Evolutionary conservation across 371 early-diverging fungal species (phyloP).

Genomic region (Rhizopus microsporus): DNA sequence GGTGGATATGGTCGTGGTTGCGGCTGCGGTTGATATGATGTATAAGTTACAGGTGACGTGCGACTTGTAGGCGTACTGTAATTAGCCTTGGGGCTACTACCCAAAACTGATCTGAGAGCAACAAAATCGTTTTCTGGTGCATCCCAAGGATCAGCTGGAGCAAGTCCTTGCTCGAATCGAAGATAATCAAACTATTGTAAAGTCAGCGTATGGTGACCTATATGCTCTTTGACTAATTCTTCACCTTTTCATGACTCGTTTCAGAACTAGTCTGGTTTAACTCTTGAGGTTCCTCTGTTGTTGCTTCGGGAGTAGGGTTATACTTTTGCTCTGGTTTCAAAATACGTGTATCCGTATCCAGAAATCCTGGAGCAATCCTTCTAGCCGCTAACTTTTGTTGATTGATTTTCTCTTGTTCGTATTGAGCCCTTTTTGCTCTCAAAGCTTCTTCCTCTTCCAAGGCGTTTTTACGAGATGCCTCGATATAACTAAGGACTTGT

Average conservation of each 20-base stretch:
- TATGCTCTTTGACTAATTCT: not conserved
- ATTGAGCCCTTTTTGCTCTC: conserved; percentile 10
- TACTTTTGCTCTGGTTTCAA: conserved; percentile 47
- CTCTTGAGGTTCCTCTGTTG: conserved; percentile 27
- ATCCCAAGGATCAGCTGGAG: conserved; percentile 79
- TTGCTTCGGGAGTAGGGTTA: not conserved
- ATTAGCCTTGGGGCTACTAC: conserved; percentile 30
- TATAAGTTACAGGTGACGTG: conserved; percentile 14
- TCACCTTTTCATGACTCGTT: conserved; percentile 6
- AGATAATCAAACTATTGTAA: conserved; percentile 59
- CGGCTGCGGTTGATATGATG: conserved; percentile 12
- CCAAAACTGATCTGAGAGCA: conserved; percentile 50
- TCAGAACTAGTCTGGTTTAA: conserved; percentile 46
- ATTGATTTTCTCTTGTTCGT: conserved; percentile 39
- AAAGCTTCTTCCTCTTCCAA: conserved; percentile 23
- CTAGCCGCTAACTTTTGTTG: conserved; percentile 52
- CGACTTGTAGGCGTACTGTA: conserved; percentile 6
- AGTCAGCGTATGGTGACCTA: not conserved
- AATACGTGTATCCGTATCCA: conserved; percentile 57
- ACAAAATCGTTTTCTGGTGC: conserved; percentile 56
- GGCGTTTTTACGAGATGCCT: conserved; percentile 24
- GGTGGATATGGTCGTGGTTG: conserved; percentile 7
- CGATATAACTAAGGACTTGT: conserved; percentile 40
- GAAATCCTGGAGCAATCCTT: conserved; percentile 60
- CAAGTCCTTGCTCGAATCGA: conserved; percentile 70